Evolutionary conservation across 208 protist genomes (phyloP), one percentile per base, ranked within the genome.

Genomic region (Trypanosoma cruzi): DNA sequence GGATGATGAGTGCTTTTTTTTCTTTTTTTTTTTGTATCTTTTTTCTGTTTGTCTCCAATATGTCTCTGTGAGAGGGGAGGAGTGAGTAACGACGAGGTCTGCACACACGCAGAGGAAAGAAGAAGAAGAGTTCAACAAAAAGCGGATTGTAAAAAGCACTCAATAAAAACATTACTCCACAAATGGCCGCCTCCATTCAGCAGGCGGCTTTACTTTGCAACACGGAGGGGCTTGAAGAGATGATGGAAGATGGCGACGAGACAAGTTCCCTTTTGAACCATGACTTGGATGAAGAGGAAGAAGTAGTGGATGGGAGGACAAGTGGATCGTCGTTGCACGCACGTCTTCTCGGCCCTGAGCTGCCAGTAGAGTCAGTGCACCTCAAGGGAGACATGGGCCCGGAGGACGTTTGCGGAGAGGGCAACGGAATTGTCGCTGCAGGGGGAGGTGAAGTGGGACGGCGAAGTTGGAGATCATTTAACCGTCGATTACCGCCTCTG

Each of bases 121-220:
- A 44, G 4, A 44, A 44, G 40, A n/a, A n/a, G n/a, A n/a, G n/a
- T n/a, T n/a, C n/a, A n/a, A 56, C 16, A 57, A 20, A 57, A 57
- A 34, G 13, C 26, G 2, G 29, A 57, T 5, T 16, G 36, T 69
- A 69, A 60, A 32, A 69, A 50, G 24, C 37, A 56, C 70, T 61
- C 40, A 44, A 53, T 36, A 52, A 49, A 48, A 61, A 46, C 14
- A 69, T 26, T 2, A 37, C 11, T 29, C 10, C 14, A 40, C 1
- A 48, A n/a, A 71, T 71, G 65, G 65, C 65, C 32, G 24, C 55
- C 18, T 42, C 53, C 0, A 64, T 71, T 64, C 65, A 71, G 32
- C 65, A 71, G 29, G 10, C n/a, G 24, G 52, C 29, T 28, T 55
- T 62, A 46, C 11, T 64, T 22, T 63, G 55, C 49, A 46, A 29